Base-by-base conservation (phyloP, 2,329 filamentous ascomycete species). In the Pleoardoris graminearum region DNA sequence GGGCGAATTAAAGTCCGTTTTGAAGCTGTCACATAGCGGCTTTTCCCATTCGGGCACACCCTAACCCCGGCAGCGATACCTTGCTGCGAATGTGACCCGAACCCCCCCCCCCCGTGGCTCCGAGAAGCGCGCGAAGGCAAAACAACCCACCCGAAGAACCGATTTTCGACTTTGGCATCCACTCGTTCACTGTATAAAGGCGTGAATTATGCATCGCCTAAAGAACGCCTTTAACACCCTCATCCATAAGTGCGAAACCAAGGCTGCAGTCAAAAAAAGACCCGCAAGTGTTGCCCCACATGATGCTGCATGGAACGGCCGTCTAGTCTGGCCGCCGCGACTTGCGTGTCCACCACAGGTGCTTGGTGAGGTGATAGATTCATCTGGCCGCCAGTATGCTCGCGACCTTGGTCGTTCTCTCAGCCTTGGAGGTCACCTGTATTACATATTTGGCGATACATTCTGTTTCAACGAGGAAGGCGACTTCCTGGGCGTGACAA, bases 381-480 rank as follows among this genome's bases (percentile, higher is more conserved):
- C 19, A 25, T 57, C 54, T 23, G 39, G 27, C 3, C 51, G 51
- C 32, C 22, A 39, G 4, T 54, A 51, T 30, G 43, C 47, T n/a
- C 54, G 51, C 16, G 54, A 57, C 25, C 12, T 54, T 27, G 54
- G 54, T 10, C 54, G 54, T 11, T 57, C 54, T 0, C 21, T 57
- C 5, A 27, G 43, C 7, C 48, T 57, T 33, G 45, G 51, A 16
- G 51, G 51, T 27, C 48, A 47, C 16, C 37, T 36, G 19, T 57
- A 54, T 45, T 57, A 57, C 44, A 54, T 57, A 29, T 58, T 56
- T 38, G 55, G 55, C 27, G 55, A 58, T 27, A 58, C 55, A 27
- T 58, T 58, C 46, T 55, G 55, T 38, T 58, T 58, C 38, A 46
- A 55, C 43, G 16, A 30, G 22, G 7, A 11, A 8, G 41, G 37